Evolutionary conservation across 129 eudicot species (phyloP).

Genomic region (Mikania micrantha): DNA sequence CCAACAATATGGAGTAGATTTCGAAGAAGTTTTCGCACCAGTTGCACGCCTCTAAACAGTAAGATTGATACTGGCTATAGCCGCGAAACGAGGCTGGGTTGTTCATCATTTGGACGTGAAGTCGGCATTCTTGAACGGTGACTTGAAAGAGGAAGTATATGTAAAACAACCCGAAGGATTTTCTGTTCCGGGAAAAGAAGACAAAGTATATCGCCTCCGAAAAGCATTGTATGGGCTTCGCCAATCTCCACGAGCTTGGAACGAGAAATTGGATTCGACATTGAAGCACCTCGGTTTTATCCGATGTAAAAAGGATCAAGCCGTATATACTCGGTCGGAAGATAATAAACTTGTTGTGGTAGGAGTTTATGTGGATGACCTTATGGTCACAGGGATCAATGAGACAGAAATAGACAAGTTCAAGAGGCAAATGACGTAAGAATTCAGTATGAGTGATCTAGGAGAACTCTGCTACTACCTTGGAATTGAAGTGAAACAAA

Average conservation of each 20-base stretch:
- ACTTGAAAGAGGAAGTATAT: background rate
- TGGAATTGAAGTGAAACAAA: no score
- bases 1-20: background rate
- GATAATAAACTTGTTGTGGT: no score
- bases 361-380: no score
- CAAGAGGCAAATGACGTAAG: no score
- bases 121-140: background rate
- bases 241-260: background rate
- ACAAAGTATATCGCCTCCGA: background rate
- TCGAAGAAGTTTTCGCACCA: background rate
- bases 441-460: no score
- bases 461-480: no score
- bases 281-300: no score
- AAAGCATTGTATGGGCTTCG: background rate
- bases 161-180: background rate
- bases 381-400: no score
- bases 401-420: no score
- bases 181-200: background rate
- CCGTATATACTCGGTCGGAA: no score
- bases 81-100: background rate
- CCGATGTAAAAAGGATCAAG: no score
- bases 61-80: background rate
- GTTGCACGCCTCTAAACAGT: background rate
- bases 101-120: background rate
- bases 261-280: no score